Conservation (phyloP, 441 rosid genomes). For the Metrosideros polymorpha region DNA sequence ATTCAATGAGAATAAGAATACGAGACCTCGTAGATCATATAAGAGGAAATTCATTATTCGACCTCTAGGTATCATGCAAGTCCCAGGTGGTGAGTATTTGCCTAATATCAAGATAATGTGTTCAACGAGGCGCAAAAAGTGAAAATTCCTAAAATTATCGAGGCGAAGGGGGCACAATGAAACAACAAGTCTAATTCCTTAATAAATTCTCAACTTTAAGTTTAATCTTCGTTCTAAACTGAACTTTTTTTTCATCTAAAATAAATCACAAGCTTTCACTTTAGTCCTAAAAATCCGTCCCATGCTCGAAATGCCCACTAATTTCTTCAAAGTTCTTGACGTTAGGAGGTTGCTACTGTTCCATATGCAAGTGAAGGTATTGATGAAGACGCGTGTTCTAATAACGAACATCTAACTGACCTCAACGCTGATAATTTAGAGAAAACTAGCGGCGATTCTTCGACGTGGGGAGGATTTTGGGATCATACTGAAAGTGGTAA, state of each 20-base stretch:
- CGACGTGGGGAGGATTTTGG: not conserved
- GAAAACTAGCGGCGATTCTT: not conserved
- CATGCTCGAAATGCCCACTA: rapidly evolving
- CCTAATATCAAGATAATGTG: not conserved
- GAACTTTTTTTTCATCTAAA: not conserved
- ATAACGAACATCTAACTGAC: not conserved
- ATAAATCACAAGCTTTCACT: not conserved
- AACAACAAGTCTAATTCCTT: not conserved
- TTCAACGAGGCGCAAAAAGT: not conserved
- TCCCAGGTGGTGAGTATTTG: not conserved
- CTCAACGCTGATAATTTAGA: rapidly evolving
- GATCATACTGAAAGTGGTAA: rapidly evolving
- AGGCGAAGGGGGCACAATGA: not conserved
- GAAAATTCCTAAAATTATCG: not conserved
- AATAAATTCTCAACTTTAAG: not conserved
- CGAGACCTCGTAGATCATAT: not conserved
- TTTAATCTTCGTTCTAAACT: rapidly evolving
- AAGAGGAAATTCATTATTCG: no score
- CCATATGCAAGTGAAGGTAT: rapidly evolving
- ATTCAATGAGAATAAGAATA: not conserved
- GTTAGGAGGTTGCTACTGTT: rapidly evolving
- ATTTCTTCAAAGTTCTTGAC: not conserved
- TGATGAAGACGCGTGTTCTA: rapidly evolving
- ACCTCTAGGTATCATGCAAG: not conserved
- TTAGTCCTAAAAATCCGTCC: rapidly evolving